Evolutionary conservation across 2,329 filamentous ascomycete species (phyloP), one percentile per base, ranked within the genome.

Genomic region (Diaporthe citriasiana): DNA sequence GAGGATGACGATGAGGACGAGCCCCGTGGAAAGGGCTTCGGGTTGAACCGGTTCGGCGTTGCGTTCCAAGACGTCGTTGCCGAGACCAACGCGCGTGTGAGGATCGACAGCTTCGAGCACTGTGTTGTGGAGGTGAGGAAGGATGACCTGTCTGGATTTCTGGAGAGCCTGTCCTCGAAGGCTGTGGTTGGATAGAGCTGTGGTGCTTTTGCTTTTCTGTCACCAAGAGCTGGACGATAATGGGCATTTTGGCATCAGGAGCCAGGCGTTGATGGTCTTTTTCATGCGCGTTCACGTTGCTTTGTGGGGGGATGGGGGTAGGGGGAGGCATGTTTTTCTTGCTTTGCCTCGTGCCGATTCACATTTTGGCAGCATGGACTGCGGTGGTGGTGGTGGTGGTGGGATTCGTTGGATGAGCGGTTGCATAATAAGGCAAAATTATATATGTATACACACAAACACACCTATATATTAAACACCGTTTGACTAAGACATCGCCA

Each of bases 121-220:
- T 97, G 95, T 80, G 97, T 98, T 10, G 95, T 98, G 60, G 97
- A 99, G 82, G 96, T 99, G n/a, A 93, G 93, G 84, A 98, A 98
- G 86, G 97, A 98, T 81, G 97, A 98, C 83, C 85, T 99, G 38
- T 91, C 92, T 22, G 94, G 93, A 0, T 99, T 99, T 82, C 86
- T 99, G 77, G 97, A 99, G 85, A 93, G 93, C 72, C 83, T 99
- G 81, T 98, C 95, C 84, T 93, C 95, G 89, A 97, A 97, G 88
- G 92, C 92, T 73, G 95, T 98, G 25, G 93, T 93, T 71, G 90
- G 91, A 56, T 93, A 81, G 82, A n/a, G 10, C 38, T 15, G 13
- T 7, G 25, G n/a, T 19, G 71, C 22, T 45, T 38, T 57, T 45
- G 65, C 70, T 60, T 70, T 22, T 30, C 63, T 38, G 30, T 66